Base-by-base conservation (phyloP, 2,329 filamentous ascomycete species). In the Aspergillus phoenicis region DNA sequence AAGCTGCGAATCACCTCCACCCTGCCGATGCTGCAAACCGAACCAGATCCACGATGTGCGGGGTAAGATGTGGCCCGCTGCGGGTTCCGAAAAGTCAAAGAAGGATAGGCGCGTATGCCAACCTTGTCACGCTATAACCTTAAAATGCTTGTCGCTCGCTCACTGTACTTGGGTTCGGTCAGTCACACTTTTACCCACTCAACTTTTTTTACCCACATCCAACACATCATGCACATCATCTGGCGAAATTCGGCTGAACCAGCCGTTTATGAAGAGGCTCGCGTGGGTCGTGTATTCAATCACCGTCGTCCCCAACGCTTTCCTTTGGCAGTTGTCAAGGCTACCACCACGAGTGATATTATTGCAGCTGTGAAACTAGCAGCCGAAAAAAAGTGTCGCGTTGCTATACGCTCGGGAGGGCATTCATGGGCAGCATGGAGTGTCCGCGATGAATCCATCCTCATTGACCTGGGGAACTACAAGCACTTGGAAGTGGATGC, bases 401-500 rank as follows among this genome's bases (percentile, higher is more conserved):
- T 84, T 1, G 81, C 81, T 1, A 75, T 84, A 4, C 76, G 81
- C 3, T 81, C 80, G 6, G 82, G 82, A 5, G 82, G 82, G 0
- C 82, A 84, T 24, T 69, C 68, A 0, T 83, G 80, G 78, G 80
- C 81, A 0, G 81, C 77, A 0, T 84, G 81, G 81, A 81, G 78
- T 60, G 77, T 84, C 0, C 74, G 81, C 15, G 78, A 82, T 11
- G 73, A 80, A 61, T 80, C 81, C 0, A 75, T 84, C 43, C 64
- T 80, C 3, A 70, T 81, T 17, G 78, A 80, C 52, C 62, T 81
- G 10, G 76, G 74, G n/a, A 69, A 75, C 2, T 74, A 80, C 66
- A 72, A 75, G n/a, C 59, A 66, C 5, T 66, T 84, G 4, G 67
- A 71, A 3, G 75, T 82, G 5, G 76, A 85, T 59, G 67, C 72